Percentiles rank a stretch among this genome's conserved stretches.
Conservation (phyloP, 192 early-diverging fungal genomes). For the Linnemannia hyalina region DNA sequence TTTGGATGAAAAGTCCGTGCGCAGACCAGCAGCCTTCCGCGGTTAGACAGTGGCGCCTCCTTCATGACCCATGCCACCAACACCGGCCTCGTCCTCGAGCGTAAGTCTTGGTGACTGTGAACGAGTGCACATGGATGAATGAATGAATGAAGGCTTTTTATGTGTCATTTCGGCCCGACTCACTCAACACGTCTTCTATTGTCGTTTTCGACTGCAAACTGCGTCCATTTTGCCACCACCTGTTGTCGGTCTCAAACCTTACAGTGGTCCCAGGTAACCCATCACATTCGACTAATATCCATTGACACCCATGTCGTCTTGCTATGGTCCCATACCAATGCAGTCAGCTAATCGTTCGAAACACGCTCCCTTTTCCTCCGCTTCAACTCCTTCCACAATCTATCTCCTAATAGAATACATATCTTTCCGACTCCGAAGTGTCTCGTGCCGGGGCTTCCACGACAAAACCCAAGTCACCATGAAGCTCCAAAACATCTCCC, state of each 20-base stretch:
- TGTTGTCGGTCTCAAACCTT: not conserved
- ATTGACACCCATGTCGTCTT: not conserved
- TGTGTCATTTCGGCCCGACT: not conserved
- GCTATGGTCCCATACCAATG: not conserved
- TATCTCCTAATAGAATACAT: constrained; percentile 25
- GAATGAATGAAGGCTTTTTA: not conserved
- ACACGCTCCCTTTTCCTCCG: not conserved
- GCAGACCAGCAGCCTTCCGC: not conserved
- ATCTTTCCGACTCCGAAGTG: constrained; percentile 32
- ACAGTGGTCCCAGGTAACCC: constrained; percentile 28
- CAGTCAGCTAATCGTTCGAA: too few relatives aligned
- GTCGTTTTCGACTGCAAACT: not conserved
- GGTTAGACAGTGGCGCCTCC: constrained; percentile 29
- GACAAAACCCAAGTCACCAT: constrained; percentile 41
- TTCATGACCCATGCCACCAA: constrained; percentile 27
- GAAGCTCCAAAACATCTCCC: constrained; percentile 43
- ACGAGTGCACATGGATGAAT: too few relatives aligned
- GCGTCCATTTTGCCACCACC: not conserved
- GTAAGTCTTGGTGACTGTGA: constrained; percentile 6
- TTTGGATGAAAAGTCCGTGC: not conserved
- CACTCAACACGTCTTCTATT: not conserved
- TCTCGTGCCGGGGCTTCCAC: constrained; percentile 37
- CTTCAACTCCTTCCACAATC: not conserved
- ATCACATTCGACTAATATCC: not conserved
- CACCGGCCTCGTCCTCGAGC: constrained; percentile 29